Evolutionary conservation across 768 basidiomycete genomes (phyloP).

Genomic region (Macrolepiota dolichaula): DNA sequence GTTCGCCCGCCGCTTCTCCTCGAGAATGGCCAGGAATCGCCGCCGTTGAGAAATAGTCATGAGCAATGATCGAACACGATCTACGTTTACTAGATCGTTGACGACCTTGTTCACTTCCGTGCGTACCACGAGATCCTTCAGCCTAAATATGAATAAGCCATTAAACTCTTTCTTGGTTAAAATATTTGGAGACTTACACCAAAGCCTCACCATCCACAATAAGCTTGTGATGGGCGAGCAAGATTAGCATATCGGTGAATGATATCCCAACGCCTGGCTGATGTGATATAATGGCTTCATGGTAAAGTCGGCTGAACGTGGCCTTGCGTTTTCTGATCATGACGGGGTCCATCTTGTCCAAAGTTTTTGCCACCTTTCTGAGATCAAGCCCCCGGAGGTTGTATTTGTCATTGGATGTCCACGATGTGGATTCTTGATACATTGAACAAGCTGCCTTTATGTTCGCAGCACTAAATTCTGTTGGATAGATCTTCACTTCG

Average conservation of each 20-base stretch:
- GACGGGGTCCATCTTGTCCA: slow-evolving; percentile 63
- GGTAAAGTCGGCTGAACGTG: slow-evolving; percentile 74
- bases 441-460: slow-evolving; percentile 52
- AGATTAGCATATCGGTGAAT: slow-evolving; percentile 83
- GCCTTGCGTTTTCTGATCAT: slow-evolving; percentile 64
- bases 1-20: slow-evolving; percentile 33
- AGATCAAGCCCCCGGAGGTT: slow-evolving; percentile 50
- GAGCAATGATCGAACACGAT: slow-evolving; percentile 80
- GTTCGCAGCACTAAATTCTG: slow-evolving; percentile 57
- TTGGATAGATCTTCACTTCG: slow-evolving; percentile 82
- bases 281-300: slow-evolving; percentile 79
- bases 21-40: slow-evolving; percentile 54
- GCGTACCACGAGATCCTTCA: slow-evolving; percentile 77
- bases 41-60: slow-evolving; percentile 71
- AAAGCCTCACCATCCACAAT: slow-evolving; percentile 88
- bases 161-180: neutral
- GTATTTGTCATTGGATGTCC: slow-evolving; percentile 21
- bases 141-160: slow-evolving; percentile 35
- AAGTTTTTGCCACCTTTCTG: slow-evolving; percentile 49
- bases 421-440: slow-evolving; percentile 29
- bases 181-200: slow-evolving; percentile 50
- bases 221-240: slow-evolving; percentile 89
- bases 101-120: slow-evolving; percentile 79
- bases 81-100: slow-evolving; percentile 79
- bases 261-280: slow-evolving; percentile 78